Evolutionary conservation across 306 rosid genomes (phyloP).

Genomic region (Sphenostylis stenocarpa): DNA sequence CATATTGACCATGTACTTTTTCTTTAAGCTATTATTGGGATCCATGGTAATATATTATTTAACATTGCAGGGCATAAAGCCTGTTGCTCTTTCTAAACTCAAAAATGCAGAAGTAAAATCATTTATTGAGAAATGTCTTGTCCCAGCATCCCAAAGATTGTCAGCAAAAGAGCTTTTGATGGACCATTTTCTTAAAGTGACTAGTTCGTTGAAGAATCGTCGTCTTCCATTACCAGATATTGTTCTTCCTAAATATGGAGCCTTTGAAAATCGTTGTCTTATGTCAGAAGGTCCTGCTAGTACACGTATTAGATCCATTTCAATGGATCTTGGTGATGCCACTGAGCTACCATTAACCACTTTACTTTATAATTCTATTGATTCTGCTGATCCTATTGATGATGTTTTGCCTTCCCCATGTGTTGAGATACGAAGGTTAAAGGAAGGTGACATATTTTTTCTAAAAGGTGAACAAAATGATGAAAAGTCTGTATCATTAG

Average conservation of each 20-base stretch:
- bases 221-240: slow-evolving; percentile 11
- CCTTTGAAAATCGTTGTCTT: not conserved
- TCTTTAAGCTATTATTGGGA: not conserved
- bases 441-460: not conserved
- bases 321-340: slow-evolving; percentile 18
- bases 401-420: not conserved
- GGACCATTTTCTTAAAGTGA: slow-evolving; percentile 6
- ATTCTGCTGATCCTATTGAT: not conserved
- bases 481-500: not conserved
- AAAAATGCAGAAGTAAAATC: not conserved
- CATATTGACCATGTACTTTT: not conserved
- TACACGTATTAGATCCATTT: slow-evolving; percentile 5
- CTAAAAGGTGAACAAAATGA: slow-evolving; percentile 3
- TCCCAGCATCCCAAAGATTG: slow-evolving; percentile 1
- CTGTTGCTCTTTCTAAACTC: not conserved
- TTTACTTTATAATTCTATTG: not conserved
- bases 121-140: slow-evolving; percentile 10
- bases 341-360: not conserved
- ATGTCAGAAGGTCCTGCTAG: slow-evolving; percentile 15
- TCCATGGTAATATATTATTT: not conserved
- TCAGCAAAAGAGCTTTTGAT: slow-evolving; percentile 4
- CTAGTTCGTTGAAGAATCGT: not conserved
- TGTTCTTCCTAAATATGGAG: not conserved
- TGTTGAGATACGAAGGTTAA: slow-evolving; percentile 1
- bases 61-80: not conserved